phyloP scores from a whole-genome alignment of 2,329 filamentous ascomycete species.

The Trichoderma koningii region DNA sequence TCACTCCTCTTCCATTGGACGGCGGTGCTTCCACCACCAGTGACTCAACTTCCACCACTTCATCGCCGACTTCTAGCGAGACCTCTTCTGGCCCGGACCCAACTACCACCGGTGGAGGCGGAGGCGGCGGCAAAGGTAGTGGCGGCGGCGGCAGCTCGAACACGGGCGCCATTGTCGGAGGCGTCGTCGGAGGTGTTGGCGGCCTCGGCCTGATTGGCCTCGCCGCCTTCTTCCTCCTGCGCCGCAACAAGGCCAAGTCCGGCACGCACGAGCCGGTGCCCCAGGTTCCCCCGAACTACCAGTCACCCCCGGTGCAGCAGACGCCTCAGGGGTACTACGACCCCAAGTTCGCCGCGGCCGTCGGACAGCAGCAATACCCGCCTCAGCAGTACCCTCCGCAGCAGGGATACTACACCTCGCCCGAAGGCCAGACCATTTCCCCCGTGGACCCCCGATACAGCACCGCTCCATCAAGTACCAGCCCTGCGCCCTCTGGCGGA shows the following conservation, averaged over 20 bases:
- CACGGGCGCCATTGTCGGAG: conserved; percentile 44
- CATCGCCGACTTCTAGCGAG: conserved; percentile 1
- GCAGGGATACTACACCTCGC: conserved; percentile 13
- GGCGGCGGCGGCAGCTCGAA: conserved; percentile 14
- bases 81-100: neutral
- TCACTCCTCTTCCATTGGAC: conserved; percentile 30
- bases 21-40: neutral
- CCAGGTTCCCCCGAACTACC: conserved; percentile 29
- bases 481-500: conserved; percentile 29
- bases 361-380: conserved; percentile 30
- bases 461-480: conserved; percentile 29
- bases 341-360: conserved; percentile 32
- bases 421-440: conserved; percentile 11
- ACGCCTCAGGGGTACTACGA: conserved; percentile 35
- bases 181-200: conserved; percentile 43
- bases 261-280: conserved; percentile 25
- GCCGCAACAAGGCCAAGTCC: conserved; percentile 34
- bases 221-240: conserved; percentile 39
- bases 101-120: conserved; percentile 13
- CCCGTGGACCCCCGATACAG: conserved; percentile 33
- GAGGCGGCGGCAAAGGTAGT: conserved; percentile 12
- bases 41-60: conserved; percentile 14
- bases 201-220: conserved; percentile 38
- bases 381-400: conserved; percentile 32
- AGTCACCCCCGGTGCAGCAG: conserved; percentile 28